Evolutionary conservation across 257 asterid genomes (phyloP), one percentile per base, ranked within the genome.

Genomic region (Salvia hispanica): DNA sequence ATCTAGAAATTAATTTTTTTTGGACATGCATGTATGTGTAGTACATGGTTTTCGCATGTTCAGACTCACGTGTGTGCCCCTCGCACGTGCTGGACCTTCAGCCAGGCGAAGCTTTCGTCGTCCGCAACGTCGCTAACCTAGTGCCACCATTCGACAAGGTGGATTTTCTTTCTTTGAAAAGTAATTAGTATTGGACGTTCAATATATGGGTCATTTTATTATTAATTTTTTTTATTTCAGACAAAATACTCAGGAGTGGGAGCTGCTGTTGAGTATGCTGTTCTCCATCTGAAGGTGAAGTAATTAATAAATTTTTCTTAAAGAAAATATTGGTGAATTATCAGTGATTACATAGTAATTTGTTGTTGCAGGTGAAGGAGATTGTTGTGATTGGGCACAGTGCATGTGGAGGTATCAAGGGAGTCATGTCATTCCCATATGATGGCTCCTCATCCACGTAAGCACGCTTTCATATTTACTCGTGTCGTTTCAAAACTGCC

Each of bases 331-430:
- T 40, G 45, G 45, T 7, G 11, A 40, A 10, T 40, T 40, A 7
- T 8, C 12, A 48, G 14, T 48, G 6, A 14, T 5, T n/a, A 9
- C 0, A 9, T 52, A 25, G 42, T 56, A 56, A 31, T 0, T 34
- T 28, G 31, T 59, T 15, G 4, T n/a, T 13, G 59, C 83, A 86
- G 96, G 96, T 92, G 54, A 69, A 77, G 81, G 82, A 85, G 73
- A 93, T 93, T 18, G 82, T 90, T 3, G 98, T 93, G 64, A 88
- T 93, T 71, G 98, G 98, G 15, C 98, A 93, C 85, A 93, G 98
- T 15, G 87, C 89, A 16, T 90, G 98, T 66, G 98, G 98, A 71
- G 98, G 97, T 34, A 93, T 93, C 65, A 93, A 93, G 80, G 98
- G 97, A 37, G 96, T 93, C 76, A 83, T 93, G 95, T 86, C 97